Evolutionary conservation across 768 basidiomycete genomes (phyloP), one percentile per base, ranked within the genome.

Genomic region (Tephrocybe sp.): DNA sequence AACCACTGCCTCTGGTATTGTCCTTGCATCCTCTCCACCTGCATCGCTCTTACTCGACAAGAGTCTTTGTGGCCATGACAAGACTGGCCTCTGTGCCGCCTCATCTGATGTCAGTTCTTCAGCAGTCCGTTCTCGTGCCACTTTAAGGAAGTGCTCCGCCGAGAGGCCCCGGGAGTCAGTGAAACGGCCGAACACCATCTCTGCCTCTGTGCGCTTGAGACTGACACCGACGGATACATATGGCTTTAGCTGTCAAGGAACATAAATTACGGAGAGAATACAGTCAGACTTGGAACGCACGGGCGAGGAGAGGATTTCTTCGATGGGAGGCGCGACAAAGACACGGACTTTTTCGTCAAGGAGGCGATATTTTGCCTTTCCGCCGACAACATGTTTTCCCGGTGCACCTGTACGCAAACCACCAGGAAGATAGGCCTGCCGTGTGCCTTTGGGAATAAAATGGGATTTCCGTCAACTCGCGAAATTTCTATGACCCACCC

Each of bases 321-420:
- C 74, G 26, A 89, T 65, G 13, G 82, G 76, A n/a, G 92, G 89
- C 19, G 90, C 88, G 31, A 95, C 83, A 54, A 86, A 92, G 42
- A 90, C 80, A 60, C 92, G 77, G 41, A 97, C 90, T 72, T 87
- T 77, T 64, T 87, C 84, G 61, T 96, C 89, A 47, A 91, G 58
- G 13, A 97, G 72, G 47, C 86, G 75, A 67, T 93, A 94, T 64
- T 92, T 90, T 34, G 86, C 76, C 60, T 84, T 83, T 34, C 91
- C 89, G 34, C 78, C 66, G 16, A 90, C 70, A 42, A 92, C 84
- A 67, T 92, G 89, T 64, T 86, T 82, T 65, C 93, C 91, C 16
- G 92, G 92, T 21, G 92, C 89, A 52, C 92, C 92, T 1, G 92
- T 95, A 37, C 92, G 82, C 62, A 80, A 85, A 19, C 89, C 89